Conservation (phyloP, 2,329 filamentous ascomycete species). For the Paraphaeosphaeria minitans region DNA sequence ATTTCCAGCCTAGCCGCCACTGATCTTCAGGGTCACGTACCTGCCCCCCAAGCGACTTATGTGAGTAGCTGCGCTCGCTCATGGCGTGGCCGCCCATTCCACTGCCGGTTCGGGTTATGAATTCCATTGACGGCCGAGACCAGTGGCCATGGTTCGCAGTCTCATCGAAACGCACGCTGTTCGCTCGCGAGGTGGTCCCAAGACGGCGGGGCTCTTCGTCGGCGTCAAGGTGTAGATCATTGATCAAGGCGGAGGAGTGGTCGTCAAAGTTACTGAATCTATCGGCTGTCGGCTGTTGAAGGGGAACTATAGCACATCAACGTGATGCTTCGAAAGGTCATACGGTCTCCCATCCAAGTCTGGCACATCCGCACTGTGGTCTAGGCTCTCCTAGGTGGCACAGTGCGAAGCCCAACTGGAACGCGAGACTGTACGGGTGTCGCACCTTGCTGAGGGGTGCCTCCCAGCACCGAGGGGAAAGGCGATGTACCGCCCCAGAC, state of each 20-base stretch:
- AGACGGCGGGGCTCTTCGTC: conserved; percentile 86
- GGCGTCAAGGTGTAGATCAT: conserved; percentile 80
- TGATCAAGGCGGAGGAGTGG: conserved; percentile 78
- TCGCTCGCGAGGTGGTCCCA: conserved; percentile 87
- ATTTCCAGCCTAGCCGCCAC: background rate
- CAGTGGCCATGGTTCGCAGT: conserved; percentile 91
- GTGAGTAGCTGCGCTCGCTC: conserved; percentile 89
- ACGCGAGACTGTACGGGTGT: background rate
- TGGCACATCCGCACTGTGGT: background rate
- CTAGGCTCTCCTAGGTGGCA: background rate
- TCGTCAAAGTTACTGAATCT: conserved; percentile 86
- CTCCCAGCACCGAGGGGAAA: conserved; percentile 82
- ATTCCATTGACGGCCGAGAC: conserved; percentile 82
- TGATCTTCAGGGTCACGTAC: background rate
- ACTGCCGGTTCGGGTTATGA: conserved; percentile 78
- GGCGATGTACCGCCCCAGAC: conserved; percentile 86
- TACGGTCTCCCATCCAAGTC: background rate
- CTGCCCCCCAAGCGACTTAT: conserved; percentile 93
- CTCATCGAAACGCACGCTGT: conserved; percentile 97
- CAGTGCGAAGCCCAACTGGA: background rate
- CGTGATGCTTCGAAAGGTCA: background rate
- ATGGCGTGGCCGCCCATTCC: conserved; percentile 78
- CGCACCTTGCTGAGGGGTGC: conserved; percentile 86
- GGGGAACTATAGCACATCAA: conserved; percentile 64
- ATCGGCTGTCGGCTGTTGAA: conserved; percentile 79